These are phyloP conservation scores for Globisporangium orthogonon DNA, from an alignment of 352 stramenopile species.

Conservation along the genomic window DNA sequence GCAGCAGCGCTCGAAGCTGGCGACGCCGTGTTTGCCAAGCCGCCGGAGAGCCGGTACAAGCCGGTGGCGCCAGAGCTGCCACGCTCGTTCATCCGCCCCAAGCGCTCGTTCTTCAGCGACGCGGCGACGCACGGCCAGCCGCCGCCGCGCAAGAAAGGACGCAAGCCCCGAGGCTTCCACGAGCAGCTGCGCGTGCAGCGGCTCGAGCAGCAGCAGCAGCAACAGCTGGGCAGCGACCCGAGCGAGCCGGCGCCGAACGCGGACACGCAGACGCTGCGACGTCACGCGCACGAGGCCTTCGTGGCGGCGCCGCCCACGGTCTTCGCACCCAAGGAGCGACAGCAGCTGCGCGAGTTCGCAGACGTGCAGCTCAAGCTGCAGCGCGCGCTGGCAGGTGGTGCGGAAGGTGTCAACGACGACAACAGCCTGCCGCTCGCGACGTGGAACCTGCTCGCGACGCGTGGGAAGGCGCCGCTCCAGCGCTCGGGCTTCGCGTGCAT, in stretches of 20 bases:
- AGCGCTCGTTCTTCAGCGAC: slow-evolving; percentile 58
- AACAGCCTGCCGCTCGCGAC: slow-evolving; percentile 26
- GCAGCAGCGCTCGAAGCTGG: neutral
- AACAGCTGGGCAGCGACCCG: slow-evolving; percentile 3
- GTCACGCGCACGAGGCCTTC: slow-evolving; percentile 57
- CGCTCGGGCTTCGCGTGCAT: slow-evolving; percentile 66
- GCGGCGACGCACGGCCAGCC: slow-evolving; percentile 4
- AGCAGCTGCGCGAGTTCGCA: slow-evolving; percentile 45
- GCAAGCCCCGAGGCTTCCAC: slow-evolving; percentile 19
- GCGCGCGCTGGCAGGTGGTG: slow-evolving; percentile 5
- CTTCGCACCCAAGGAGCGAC: slow-evolving; percentile 55
- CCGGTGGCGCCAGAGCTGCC: slow-evolving; percentile 19
- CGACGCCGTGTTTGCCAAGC: slow-evolving; percentile 20
- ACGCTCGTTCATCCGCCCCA: slow-evolving; percentile 53
- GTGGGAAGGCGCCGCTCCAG: slow-evolving; percentile 30
- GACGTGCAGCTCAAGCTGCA: slow-evolving; percentile 17
- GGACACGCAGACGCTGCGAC: slow-evolving; percentile 42
- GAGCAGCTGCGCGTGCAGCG: slow-evolving; percentile 7
- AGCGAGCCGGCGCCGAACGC: slow-evolving; percentile 41
- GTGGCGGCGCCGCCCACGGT: slow-evolving; percentile 31
- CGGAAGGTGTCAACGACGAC: neutral
- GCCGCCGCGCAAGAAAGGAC: slow-evolving; percentile 15
- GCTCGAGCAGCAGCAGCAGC: slow-evolving; percentile 4
- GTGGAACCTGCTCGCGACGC: slow-evolving; percentile 41
- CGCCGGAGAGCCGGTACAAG: slow-evolving; percentile 27